A percentile compares a stretch with the other conserved stretches of the same genome.
Conservation (phyloP, 2,329 filamentous ascomycete species). For the Aspergillus neotritici region DNA sequence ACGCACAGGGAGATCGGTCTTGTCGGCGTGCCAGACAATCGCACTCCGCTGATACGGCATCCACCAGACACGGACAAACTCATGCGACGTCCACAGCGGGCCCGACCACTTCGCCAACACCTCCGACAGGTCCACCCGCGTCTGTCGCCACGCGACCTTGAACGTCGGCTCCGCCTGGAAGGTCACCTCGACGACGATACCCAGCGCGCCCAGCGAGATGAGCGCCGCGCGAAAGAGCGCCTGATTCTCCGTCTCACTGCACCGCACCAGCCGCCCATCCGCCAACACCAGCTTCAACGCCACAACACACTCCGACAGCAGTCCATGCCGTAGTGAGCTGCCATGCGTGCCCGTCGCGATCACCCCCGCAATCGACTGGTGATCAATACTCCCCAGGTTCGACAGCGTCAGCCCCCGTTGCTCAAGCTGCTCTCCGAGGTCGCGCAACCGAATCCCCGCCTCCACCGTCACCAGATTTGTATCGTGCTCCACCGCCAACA, state of each 20-base stretch:
- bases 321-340: conserved; percentile 73
- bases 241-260: conserved; percentile 60
- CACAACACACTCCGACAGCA: conserved; percentile 73
- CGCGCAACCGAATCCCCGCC: conserved; percentile 77
- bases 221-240: conserved; percentile 85
- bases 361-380: conserved; percentile 86
- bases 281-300: conserved; percentile 74
- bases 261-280: conserved; percentile 67
- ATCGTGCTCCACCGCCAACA: conserved; percentile 63
- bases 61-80: conserved; percentile 97
- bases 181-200: conserved; percentile 84
- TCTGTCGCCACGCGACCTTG: conserved; percentile 81
- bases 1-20: conserved; percentile 58
- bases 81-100: conserved; percentile 72
- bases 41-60: conserved; percentile 84
- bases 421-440: conserved; percentile 69
- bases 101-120: conserved; percentile 67
- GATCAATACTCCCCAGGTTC: conserved; percentile 90
- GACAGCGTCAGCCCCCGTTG: conserved; percentile 74
- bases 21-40: conserved; percentile 84
- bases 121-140: conserved; percentile 62
- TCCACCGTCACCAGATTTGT: conserved; percentile 68
- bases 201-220: conserved; percentile 80
- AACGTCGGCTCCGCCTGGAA: conserved; percentile 75
- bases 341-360: conserved; percentile 93